A percentile compares a stretch with the other conserved stretches of the same genome.
phyloP scores from a whole-genome alignment of 768 basidiomycete genomes.

The Amyloporia xantha region DNA sequence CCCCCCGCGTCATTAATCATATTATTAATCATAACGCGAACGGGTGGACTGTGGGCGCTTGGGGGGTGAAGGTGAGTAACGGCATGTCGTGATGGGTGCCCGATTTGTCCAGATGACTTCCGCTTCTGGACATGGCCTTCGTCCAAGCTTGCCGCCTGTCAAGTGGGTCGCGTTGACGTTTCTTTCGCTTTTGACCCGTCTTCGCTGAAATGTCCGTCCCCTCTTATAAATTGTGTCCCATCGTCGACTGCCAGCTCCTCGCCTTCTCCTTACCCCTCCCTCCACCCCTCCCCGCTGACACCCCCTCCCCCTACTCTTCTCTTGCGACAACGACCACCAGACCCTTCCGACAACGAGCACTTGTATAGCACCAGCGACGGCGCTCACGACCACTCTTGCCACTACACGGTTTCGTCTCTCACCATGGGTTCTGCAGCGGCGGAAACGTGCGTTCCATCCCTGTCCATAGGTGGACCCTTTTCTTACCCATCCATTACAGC shows the following conservation, averaged over 20 bases:
- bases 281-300: neutral
- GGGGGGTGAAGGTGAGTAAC: no score
- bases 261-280: neutral
- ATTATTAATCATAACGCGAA: no score
- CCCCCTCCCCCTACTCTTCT: neutral
- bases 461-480: slow-evolving; percentile 24
- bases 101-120: neutral
- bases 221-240: neutral
- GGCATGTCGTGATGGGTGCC: no score
- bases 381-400: slow-evolving; percentile 15
- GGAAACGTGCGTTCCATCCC: slow-evolving; percentile 7
- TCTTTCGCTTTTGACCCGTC: neutral
- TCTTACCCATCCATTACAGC: slow-evolving; percentile 21
- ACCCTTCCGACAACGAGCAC: neutral
- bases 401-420: neutral
- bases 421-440: slow-evolving; percentile 3
- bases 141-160: slow-evolving; percentile 1
- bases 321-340: no score
- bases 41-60: no score
- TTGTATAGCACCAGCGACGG: no score
- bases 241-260: neutral
- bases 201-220: neutral
- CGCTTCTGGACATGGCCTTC: neutral
- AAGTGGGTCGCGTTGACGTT: neutral
- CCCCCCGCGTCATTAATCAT: no score